phyloP scores from a whole-genome alignment of 2,329 filamentous ascomycete species.

The Paraphaeosphaeria sporulosa region DNA sequence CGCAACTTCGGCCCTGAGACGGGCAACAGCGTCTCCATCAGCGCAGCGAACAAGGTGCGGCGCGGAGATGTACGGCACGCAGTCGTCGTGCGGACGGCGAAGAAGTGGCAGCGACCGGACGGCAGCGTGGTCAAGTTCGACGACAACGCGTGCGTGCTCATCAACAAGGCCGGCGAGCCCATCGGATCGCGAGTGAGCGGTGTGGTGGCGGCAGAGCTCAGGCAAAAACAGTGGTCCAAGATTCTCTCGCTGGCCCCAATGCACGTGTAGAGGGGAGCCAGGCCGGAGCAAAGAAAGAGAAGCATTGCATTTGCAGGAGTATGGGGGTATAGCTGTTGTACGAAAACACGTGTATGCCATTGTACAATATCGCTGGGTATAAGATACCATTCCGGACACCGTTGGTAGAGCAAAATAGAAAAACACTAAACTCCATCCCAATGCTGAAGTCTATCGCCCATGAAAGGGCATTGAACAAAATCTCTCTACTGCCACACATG shows the following conservation, averaged over 20 bases:
- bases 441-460: slow-evolving; percentile 29
- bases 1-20: slow-evolving; percentile 77
- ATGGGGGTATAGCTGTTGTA: slow-evolving; percentile 25
- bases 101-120: slow-evolving; percentile 86
- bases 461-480: slow-evolving; percentile 7
- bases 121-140: slow-evolving; percentile 92
- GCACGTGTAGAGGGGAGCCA: slow-evolving; percentile 65
- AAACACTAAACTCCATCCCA: slow-evolving; percentile 40
- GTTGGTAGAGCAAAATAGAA: slow-evolving; percentile 31
- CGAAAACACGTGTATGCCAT: slow-evolving; percentile 37
- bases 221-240: slow-evolving; percentile 96
- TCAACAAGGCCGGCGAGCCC: slow-evolving; percentile 96
- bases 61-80: slow-evolving; percentile 96
- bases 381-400: slow-evolving; percentile 40
- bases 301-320: slow-evolving; percentile 21
- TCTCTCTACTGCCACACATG: slow-evolving; percentile 70
- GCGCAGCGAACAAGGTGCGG: slow-evolving; percentile 88
- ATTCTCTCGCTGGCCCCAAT: slow-evolving; percentile 93
- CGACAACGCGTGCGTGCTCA: slow-evolving; percentile 96
- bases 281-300: not conserved
- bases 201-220: slow-evolving; percentile 87
- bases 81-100: slow-evolving; percentile 89
- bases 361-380: slow-evolving; percentile 47
- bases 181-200: slow-evolving; percentile 80
- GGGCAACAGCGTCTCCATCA: slow-evolving; percentile 73